Evolutionary conservation across 352 stramenopile species (phyloP).

Genomic region (Globisporangium nunn): DNA sequence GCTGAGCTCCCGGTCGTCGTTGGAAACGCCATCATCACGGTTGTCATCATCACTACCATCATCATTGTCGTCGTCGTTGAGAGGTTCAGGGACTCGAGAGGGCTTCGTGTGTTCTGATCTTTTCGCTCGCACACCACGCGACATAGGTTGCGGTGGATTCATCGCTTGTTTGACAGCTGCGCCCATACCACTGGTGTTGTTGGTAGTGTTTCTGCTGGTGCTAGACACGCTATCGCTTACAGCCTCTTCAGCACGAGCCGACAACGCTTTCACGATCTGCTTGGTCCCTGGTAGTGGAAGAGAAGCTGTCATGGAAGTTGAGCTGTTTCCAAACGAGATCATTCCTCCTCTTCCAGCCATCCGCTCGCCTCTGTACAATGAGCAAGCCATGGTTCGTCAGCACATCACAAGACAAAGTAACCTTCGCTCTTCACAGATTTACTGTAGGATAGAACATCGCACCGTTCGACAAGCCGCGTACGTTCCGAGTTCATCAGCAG

Average conservation of each 20-base stretch:
- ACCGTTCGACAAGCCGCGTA: slow-evolving; percentile 39
- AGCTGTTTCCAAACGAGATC: slow-evolving; percentile 1
- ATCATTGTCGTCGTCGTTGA: neutral
- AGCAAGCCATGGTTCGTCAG: neutral
- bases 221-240: too few relatives aligned
- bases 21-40: too few relatives aligned
- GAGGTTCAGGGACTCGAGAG: neutral
- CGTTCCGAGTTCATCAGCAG: slow-evolving; percentile 46
- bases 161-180: neutral
- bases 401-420: neutral
- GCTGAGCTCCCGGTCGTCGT: slow-evolving; percentile 6
- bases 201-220: too few relatives aligned
- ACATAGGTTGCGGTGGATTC: neutral
- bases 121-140: neutral
- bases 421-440: too few relatives aligned
- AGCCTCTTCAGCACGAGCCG: neutral
- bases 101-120: neutral
- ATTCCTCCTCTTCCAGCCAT: slow-evolving; percentile 9
- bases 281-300: slow-evolving; percentile 1
- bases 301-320: neutral
- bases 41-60: neutral
- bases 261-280: neutral
- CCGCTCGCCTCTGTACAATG: slow-evolving; percentile 11
- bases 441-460: neutral
- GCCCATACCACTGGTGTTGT: too few relatives aligned